Percentiles rank a stretch among this genome's conserved stretches.
phyloP scores from a whole-genome alignment of 179 eudicot genomes.

The Beta corolliflora region DNA sequence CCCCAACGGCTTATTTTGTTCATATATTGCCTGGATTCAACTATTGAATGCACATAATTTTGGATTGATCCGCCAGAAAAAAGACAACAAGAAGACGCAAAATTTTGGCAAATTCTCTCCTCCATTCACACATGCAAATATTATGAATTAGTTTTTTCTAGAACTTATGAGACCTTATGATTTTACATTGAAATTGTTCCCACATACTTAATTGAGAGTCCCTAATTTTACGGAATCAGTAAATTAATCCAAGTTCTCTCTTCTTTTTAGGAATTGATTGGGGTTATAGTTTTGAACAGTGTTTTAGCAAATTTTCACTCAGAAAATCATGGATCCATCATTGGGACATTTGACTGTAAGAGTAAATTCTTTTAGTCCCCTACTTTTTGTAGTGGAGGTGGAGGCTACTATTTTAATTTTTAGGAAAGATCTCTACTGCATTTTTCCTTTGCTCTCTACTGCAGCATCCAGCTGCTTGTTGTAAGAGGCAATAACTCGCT shows the following conservation, averaged over 20 bases:
- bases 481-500: neutral
- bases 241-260: too few species aligned
- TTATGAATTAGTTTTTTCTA: neutral
- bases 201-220: too few species aligned
- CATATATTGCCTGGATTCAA: neutral
- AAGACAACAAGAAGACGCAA: neutral
- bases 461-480: neutral
- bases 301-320: too few species aligned
- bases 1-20: neutral
- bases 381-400: neutral
- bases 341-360: too few species aligned
- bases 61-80: neutral
- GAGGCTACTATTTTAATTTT: neutral
- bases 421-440: neutral
- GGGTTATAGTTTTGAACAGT: too few species aligned
- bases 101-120: neutral
- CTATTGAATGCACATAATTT: neutral
- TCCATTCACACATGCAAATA: neutral
- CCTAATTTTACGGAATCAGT: too few species aligned
- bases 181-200: too few species aligned
- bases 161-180: too few species aligned
- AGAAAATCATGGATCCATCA: too few species aligned
- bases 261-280: too few species aligned
- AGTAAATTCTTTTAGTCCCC: too few species aligned
- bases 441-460: neutral